phyloP scores from a whole-genome alignment of 1,139 yeast genomes.

The Kurtzmaniella quercitrusa region DNA sequence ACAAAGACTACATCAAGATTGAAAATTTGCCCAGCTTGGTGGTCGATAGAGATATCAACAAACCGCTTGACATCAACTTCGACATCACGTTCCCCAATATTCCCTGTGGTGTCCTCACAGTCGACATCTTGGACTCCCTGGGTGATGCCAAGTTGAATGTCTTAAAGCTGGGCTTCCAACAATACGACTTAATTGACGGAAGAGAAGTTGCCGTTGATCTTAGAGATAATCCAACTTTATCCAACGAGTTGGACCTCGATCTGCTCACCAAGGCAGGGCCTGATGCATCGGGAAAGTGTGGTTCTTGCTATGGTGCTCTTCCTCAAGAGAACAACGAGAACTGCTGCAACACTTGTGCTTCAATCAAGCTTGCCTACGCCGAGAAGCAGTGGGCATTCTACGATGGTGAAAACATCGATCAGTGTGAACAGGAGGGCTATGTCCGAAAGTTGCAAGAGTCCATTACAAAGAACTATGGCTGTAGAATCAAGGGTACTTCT shows the following conservation, averaged over 20 bases:
- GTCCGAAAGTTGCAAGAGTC: constrained; percentile 55
- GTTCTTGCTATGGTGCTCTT: constrained; percentile 85
- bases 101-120: constrained; percentile 66
- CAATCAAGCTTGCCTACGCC: constrained; percentile 77
- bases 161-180: constrained; percentile 63
- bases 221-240: constrained; percentile 27
- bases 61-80: constrained; percentile 69
- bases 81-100: constrained; percentile 78
- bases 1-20: constrained; percentile 64
- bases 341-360: constrained; percentile 85
- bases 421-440: constrained; percentile 88
- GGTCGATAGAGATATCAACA: constrained; percentile 80
- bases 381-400: constrained; percentile 79
- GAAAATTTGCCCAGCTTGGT: constrained; percentile 77
- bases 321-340: constrained; percentile 51
- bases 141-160: constrained; percentile 82
- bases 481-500: constrained; percentile 77
- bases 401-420: constrained; percentile 82
- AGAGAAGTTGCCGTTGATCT: constrained; percentile 25
- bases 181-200: constrained; percentile 52
- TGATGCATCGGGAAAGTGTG: constrained; percentile 43
- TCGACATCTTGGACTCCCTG: constrained; percentile 66
- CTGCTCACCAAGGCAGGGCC: constrained; percentile 20
- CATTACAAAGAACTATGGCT: constrained; percentile 66
- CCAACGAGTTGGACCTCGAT: constrained; percentile 25